phyloP scores from a whole-genome alignment of 2,329 filamentous ascomycete genomes.

The Helotiales sp. region DNA sequence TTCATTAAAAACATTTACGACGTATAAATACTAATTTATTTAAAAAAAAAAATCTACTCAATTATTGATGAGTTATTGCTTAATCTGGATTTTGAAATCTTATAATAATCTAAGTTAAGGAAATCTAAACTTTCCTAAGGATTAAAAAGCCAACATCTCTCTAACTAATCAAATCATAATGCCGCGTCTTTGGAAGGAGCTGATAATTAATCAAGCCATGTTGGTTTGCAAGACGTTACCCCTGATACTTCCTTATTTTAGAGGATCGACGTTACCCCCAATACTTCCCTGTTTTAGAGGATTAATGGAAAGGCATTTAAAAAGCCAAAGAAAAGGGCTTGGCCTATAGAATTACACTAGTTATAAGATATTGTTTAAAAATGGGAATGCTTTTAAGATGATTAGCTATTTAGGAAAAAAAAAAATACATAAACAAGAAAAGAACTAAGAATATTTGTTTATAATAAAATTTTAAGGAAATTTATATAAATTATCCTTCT shows the following conservation, averaged over 20 bases:
- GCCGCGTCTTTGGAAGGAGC: neutral
- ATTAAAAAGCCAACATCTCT: neutral
- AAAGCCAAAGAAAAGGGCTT: constrained; percentile 19
- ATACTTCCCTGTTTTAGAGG: no score
- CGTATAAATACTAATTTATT: constrained; percentile 41
- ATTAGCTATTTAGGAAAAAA: no score
- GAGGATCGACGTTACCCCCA: no score
- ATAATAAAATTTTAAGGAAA: no score
- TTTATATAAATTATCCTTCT: no score
- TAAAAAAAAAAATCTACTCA: constrained; percentile 41
- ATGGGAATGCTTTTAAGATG: no score
- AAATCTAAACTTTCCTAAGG: constrained; percentile 20
- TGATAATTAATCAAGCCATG: neutral
- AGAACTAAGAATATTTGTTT: no score
- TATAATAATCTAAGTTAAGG: constrained; percentile 19
- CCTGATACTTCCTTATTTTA: neutral
- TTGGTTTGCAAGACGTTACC: neutral
- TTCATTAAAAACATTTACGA: constrained; percentile 42
- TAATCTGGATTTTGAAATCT: constrained; percentile 33
- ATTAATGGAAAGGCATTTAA: neutral
- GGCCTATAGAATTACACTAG: constrained; percentile 18
- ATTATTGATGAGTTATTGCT: constrained; percentile 39
- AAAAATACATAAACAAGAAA: no score
- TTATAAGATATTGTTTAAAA: no score
- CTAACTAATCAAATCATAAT: neutral